Percentiles rank a stretch among this genome's conserved stretches.
Conservation (phyloP, 2,329 filamentous ascomycete species). For the Arthrobotrys sphaeroides region DNA sequence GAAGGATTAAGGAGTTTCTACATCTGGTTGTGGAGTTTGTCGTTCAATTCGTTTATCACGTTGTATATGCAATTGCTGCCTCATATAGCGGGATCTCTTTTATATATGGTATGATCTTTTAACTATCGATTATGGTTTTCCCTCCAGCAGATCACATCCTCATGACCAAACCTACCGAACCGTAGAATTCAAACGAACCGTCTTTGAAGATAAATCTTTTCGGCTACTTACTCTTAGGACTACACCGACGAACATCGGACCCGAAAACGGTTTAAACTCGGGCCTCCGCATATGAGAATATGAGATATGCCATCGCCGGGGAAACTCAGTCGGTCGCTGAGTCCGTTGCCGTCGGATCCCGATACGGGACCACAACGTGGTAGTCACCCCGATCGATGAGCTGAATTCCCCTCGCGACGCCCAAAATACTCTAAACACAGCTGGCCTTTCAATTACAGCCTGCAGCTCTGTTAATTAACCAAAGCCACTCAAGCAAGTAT, state of each 20-base stretch:
- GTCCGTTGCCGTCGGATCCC: neutral
- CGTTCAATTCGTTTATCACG: neutral
- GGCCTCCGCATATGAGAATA: no score
- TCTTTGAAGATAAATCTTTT: no score
- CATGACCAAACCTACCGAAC: neutral
- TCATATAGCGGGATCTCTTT: neutral
- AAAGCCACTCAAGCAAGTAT: no score
- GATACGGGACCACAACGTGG: neutral
- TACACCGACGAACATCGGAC: no score
- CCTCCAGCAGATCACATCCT: neutral
- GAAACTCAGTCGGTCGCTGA: no score
- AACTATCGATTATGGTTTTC: neutral
- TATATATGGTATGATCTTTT: conserved; percentile 2
- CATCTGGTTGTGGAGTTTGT: neutral
- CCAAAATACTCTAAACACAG: neutral
- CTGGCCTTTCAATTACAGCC: neutral
- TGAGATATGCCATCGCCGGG: no score
- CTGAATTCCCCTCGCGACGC: neutral
- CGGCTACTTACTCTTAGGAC: no score
- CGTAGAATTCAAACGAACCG: no score
- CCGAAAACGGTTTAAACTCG: no score
- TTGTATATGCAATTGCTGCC: neutral
- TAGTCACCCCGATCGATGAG: neutral
- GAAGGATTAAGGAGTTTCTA: neutral
- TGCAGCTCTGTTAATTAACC: no score